These are phyloP conservation scores for Pseudogymnoascus sp. DNA, from an alignment of 2,329 filamentous ascomycete species.

Conservation along the genomic window DNA sequence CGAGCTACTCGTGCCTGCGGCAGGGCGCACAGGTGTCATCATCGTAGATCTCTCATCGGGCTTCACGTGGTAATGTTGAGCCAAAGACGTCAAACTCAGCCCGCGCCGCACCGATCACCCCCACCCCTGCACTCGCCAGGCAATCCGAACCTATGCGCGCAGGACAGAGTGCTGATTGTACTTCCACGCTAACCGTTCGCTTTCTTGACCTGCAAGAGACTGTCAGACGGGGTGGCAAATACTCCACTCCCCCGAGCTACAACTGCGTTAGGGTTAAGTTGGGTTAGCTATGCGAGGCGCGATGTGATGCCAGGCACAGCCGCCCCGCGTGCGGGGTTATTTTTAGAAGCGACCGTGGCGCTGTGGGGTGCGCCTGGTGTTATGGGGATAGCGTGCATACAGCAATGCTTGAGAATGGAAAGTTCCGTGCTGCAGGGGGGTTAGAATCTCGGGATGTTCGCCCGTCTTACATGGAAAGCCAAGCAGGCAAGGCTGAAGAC, in stretches of 20 bases:
- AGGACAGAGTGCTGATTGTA: background rate
- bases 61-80: background rate
- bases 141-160: background rate
- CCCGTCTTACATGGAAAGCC: background rate
- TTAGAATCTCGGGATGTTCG: background rate
- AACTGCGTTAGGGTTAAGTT: background rate
- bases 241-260: background rate
- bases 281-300: background rate
- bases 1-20: background rate
- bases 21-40: background rate
- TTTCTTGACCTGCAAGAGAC: background rate
- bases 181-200: background rate
- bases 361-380: too few species aligned
- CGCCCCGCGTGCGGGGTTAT: background rate
- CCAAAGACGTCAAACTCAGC: background rate
- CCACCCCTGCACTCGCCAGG: background rate
- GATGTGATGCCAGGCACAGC: background rate
- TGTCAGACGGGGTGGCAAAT: background rate
- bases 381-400: too few species aligned
- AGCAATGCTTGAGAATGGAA: too few species aligned
- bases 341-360: background rate
- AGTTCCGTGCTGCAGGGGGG: too few species aligned
- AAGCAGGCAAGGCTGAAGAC: background rate
- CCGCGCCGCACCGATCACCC: background rate
- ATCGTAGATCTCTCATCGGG: too few species aligned